phyloP scores from a whole-genome alignment of 805 yeast species.

The Saccharomyces paradoxus region DNA sequence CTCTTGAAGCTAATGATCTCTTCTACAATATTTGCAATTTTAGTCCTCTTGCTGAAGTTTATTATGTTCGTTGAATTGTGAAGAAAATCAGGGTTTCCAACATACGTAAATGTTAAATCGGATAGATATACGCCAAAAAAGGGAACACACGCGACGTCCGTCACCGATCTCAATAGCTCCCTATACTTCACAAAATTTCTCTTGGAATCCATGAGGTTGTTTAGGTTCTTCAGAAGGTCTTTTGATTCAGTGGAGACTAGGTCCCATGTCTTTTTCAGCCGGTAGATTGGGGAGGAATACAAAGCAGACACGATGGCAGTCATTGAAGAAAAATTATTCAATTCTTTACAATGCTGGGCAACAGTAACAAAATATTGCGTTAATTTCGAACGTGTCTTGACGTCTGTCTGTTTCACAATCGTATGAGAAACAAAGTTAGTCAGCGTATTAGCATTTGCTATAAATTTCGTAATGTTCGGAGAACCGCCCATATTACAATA shows the following conservation, averaged over 20 bases:
- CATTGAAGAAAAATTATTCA: conserved; percentile 84
- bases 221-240: conserved; percentile 55
- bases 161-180: conserved; percentile 60
- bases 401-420: conserved; percentile 58
- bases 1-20: conserved; percentile 66
- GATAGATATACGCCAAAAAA: conserved; percentile 83
- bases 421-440: conserved; percentile 76
- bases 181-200: conserved; percentile 82
- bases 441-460: conserved; percentile 66
- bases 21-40: conserved; percentile 60
- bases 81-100: conserved; percentile 74
- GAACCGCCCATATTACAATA: conserved; percentile 49
- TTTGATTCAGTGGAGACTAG: conserved; percentile 48
- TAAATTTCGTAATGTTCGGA: conserved; percentile 52
- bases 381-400: conserved; percentile 56
- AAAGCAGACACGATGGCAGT: conserved; percentile 86
- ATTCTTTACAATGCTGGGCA: conserved; percentile 65
- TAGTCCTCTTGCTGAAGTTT: conserved; percentile 69
- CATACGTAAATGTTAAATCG: conserved; percentile 78
- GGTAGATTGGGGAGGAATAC: conserved; percentile 75
- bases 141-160: conserved; percentile 75
- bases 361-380: conserved; percentile 69
- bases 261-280: conserved; percentile 81
- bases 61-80: conserved; percentile 50
- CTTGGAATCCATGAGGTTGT: conserved; percentile 79